These are phyloP conservation scores for Leptographium radiaticola DNA, from an alignment of 2,329 filamentous ascomycete species.

Conservation along the genomic window DNA sequence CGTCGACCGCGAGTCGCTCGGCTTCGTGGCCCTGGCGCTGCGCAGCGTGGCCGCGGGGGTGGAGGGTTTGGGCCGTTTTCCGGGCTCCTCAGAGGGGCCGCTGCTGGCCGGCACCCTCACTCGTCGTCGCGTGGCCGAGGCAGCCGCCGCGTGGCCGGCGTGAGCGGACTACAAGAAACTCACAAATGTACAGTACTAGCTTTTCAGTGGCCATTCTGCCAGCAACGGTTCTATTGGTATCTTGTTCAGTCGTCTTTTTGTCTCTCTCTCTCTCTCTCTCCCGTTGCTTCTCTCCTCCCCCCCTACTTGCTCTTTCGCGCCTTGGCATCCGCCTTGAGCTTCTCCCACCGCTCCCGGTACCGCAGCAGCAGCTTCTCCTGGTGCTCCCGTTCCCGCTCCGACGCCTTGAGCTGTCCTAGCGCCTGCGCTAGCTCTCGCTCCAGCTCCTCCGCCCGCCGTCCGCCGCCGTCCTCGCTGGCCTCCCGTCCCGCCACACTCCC, in stretches of 20 bases:
- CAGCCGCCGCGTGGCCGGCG: not conserved
- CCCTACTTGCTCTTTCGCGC: conserved; percentile 34
- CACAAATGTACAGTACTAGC: not conserved
- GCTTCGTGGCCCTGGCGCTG: conserved; percentile 81
- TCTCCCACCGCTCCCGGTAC: conserved; percentile 49
- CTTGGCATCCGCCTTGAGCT: conserved; percentile 47
- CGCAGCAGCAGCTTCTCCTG: conserved; percentile 42
- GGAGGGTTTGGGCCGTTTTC: conserved; percentile 37
- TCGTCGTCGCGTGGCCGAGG: conserved; percentile 19
- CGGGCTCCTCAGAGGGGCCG: conserved; percentile 23
- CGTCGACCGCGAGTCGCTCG: conserved; percentile 84
- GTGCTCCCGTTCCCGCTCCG: conserved; percentile 49
- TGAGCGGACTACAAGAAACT: conserved; percentile 25
- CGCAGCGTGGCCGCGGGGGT: conserved; percentile 64
- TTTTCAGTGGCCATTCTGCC: not conserved
- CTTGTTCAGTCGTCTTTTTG: not conserved
- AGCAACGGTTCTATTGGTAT: too few species aligned
- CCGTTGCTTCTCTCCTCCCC: not conserved
- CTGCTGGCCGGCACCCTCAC: conserved; percentile 40
- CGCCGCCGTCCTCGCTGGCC: conserved; percentile 30
- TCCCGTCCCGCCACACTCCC: not conserved
- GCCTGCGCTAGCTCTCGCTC: conserved; percentile 51
- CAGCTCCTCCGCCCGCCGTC: conserved; percentile 45
- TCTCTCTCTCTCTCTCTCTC: not conserved
- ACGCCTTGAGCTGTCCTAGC: conserved; percentile 47